phyloP scores from a whole-genome alignment of 768 basidiomycete species.

The Galerina sulciceps region DNA sequence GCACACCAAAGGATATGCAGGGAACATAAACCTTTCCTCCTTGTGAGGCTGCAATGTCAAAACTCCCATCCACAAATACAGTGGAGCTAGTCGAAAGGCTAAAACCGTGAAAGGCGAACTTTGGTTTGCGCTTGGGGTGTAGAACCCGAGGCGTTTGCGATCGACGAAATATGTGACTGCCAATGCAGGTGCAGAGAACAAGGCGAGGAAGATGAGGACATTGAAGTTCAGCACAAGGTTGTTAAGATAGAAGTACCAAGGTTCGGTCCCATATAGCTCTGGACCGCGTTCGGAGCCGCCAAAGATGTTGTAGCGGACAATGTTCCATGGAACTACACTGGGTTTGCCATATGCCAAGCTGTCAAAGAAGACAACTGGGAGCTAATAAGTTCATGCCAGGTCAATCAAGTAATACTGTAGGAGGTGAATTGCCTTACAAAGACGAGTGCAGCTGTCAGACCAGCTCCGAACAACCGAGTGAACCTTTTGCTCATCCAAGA shows the following conservation, averaged over 20 bases:
- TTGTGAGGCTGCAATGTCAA: conserved; percentile 88
- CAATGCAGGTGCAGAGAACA: conserved; percentile 81
- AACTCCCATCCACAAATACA: conserved; percentile 90
- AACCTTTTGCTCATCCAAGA: conserved; percentile 70
- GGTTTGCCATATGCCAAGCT: conserved; percentile 84
- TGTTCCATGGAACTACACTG: conserved; percentile 89
- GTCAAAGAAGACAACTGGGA: conserved; percentile 85
- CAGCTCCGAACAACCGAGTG: conserved; percentile 57
- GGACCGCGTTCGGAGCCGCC: conserved; percentile 80
- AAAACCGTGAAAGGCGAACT: conserved; percentile 84
- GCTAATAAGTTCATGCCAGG: conserved; percentile 42
- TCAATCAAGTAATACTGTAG: neutral
- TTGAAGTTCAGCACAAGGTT: conserved; percentile 98
- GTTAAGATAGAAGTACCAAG: conserved; percentile 82
- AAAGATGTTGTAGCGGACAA: conserved; percentile 92
- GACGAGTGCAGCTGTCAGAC: conserved; percentile 59
- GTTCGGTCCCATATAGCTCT: conserved; percentile 91
- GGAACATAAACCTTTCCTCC: conserved; percentile 99
- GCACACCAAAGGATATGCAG: conserved; percentile 87
- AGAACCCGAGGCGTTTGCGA: conserved; percentile 70
- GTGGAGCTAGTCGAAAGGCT: conserved; percentile 76
- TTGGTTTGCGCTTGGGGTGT: conserved; percentile 52
- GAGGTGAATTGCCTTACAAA: conserved; percentile 51
- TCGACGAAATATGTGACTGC: conserved; percentile 76
- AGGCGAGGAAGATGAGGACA: conserved; percentile 76